Evolutionary conservation across 164 flowering plant species (phyloP).

Genomic region (Hamamelis virginiana): DNA sequence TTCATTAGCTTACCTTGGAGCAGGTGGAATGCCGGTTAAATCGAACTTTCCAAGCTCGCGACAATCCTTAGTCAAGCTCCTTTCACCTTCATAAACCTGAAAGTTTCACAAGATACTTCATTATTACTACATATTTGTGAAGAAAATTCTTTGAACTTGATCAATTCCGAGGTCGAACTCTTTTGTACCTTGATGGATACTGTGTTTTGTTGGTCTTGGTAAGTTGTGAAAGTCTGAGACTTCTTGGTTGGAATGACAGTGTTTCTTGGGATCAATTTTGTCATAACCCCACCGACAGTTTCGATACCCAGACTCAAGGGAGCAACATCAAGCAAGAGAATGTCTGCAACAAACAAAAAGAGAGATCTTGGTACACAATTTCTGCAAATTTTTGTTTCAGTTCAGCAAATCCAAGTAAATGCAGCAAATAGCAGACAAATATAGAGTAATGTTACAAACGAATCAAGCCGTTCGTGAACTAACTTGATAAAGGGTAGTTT

Average conservation of each 20-base stretch:
- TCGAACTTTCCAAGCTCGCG: slow-evolving; percentile 59
- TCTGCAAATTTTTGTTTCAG: too few species aligned
- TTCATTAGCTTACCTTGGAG: slow-evolving; percentile 45
- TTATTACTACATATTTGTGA: too few species aligned
- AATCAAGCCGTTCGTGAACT: too few species aligned
- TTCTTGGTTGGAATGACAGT: slow-evolving; percentile 62
- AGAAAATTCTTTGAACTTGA: too few species aligned
- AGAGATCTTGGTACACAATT: too few species aligned
- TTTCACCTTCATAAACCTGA: slow-evolving; percentile 64
- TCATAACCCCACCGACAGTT: slow-evolving; percentile 65
- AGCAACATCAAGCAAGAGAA: slow-evolving; percentile 52
- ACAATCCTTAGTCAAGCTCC: slow-evolving; percentile 55
- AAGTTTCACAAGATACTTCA: background rate
- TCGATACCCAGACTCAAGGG: slow-evolving; percentile 60
- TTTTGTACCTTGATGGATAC: slow-evolving; percentile 42
- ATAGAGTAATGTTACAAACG: too few species aligned
- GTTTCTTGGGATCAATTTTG: slow-evolving; percentile 56
- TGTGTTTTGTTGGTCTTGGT: slow-evolving; percentile 52
- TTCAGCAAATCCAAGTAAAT: too few species aligned
- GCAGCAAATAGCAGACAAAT: background rate
- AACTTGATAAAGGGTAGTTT: too few species aligned
- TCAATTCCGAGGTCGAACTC: too few species aligned
- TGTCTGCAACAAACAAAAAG: slow-evolving; percentile 24
- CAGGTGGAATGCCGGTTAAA: slow-evolving; percentile 58
- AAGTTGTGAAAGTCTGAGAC: slow-evolving; percentile 59